Base-by-base conservation (phyloP, 2,329 filamentous ascomycete species). In the Ceratocystiopsis minuta region DNA sequence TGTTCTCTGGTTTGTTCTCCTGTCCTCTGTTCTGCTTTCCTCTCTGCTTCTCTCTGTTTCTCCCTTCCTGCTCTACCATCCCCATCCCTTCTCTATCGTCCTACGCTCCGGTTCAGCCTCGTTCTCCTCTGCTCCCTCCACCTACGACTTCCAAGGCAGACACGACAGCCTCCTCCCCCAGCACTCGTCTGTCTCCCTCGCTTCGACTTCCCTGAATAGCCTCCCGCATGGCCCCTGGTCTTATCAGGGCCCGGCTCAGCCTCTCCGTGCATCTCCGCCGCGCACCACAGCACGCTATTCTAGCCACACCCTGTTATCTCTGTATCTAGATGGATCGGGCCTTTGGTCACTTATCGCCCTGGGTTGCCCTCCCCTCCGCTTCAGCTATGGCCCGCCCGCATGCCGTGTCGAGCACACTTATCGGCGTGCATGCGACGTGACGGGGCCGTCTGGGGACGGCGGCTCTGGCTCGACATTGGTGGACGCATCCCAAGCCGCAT, bases 301-400 rank as follows among this genome's bases (percentile, higher is more conserved):
- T 28, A 34, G 33, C 14, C 33, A 33, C 33, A 33, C 36, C 40
- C 34, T 28, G 36, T 42, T 42, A 42, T 42, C 40, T 38, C 36
- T 32, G 24, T 28, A 38, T 36, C 36, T 42, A n/a, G 40, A 41
- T 7, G 34, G 20, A 14, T 17, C n/a, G 13, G 13, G 16, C 12
- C 16, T 34, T 17, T 11, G 13, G 34, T 31, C 33, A 34, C 32
- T n/a, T 16, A 3, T 20, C 28, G 17, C 31, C 16, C n/a, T n/a
- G n/a, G n/a, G n/a, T n/a, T n/a, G n/a, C n/a, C n/a, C n/a, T n/a
- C n/a, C n/a, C n/a, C n/a, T n/a, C n/a, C n/a, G n/a, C n/a, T n/a
- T 34, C 16, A 28, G 13, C 28, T 16, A 14, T 24, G 15, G 34
- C 34, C 34, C 15, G 16, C 39, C 39, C 39, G 20, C 34, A 36